A percentile compares a stretch with the other conserved stretches of the same genome.
Evolutionary conservation across 2,329 filamentous ascomycete genomes (phyloP).

Genomic region (Xylaria multiplex): DNA sequence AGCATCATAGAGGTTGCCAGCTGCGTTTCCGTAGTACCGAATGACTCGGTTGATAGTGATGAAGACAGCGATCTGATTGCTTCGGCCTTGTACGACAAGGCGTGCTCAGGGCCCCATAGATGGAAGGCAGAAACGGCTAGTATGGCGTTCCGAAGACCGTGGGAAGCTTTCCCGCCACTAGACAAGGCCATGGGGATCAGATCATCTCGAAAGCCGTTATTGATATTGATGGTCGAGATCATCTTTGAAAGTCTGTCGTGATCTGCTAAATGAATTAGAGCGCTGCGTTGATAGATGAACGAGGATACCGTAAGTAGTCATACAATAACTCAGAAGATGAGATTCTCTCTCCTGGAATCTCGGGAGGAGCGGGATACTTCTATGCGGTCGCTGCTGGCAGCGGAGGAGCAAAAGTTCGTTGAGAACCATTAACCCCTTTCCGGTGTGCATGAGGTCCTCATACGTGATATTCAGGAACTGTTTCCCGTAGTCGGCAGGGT

Average conservation of each 20-base stretch:
- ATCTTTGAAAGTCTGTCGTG: conserved; percentile 54
- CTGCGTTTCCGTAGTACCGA: conserved; percentile 51
- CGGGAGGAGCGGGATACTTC: conserved; percentile 45
- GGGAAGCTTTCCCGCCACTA: conserved; percentile 48
- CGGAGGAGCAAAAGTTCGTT: conserved; percentile 42
- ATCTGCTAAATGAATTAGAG: conserved; percentile 47
- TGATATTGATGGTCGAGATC: conserved; percentile 58
- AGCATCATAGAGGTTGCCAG: conserved; percentile 62
- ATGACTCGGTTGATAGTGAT: conserved; percentile 49
- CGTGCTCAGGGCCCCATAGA: conserved; percentile 52
- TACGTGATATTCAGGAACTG: conserved; percentile 55
- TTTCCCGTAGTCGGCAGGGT: conserved; percentile 48
- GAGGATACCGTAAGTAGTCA: conserved; percentile 24
- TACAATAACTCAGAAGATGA: conserved; percentile 48
- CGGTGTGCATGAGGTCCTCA: conserved; percentile 50
- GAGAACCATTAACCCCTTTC: conserved; percentile 46
- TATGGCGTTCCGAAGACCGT: conserved; percentile 56
- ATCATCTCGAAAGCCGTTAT: conserved; percentile 59
- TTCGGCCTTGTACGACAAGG: conserved; percentile 55
- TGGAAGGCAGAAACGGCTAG: conserved; percentile 58
- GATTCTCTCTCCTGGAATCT: conserved; percentile 46
- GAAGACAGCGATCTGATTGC: conserved; percentile 54
- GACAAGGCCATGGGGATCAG: conserved; percentile 59
- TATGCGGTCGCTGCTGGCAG: conserved; percentile 44
- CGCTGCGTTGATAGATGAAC: background rate